phyloP scores from a whole-genome alignment of 805 yeast genomes.

The Priceomyces carsonii region DNA sequence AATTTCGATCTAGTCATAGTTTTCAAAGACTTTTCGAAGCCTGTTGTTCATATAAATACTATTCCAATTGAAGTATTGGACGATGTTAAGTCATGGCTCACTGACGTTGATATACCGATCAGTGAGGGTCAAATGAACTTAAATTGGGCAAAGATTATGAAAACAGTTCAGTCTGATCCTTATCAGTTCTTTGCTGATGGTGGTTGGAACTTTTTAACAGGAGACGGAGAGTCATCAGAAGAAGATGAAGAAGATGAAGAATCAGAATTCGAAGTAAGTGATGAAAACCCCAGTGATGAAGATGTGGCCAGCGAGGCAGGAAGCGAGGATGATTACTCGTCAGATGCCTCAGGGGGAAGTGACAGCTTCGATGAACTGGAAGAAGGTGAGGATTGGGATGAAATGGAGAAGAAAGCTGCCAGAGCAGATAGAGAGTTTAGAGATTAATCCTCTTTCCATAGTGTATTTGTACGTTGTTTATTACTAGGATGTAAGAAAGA shows the following conservation, averaged over 20 bases:
- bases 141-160: conserved; percentile 96
- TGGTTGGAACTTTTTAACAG: conserved; percentile 94
- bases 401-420: conserved; percentile 58
- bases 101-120: conserved; percentile 95
- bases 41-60: conserved; percentile 91
- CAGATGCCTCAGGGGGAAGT: conserved; percentile 37
- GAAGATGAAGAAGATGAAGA: conserved; percentile 69
- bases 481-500: neutral
- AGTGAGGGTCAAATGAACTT: conserved; percentile 94
- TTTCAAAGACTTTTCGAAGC: conserved; percentile 82
- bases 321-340: conserved; percentile 36
- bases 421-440: conserved; percentile 39
- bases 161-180: conserved; percentile 88
- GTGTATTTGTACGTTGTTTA: neutral
- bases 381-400: conserved; percentile 60
- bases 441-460: conserved; percentile 14
- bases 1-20: conserved; percentile 97
- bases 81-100: conserved; percentile 92
- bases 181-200: conserved; percentile 91
- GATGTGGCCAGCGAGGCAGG: conserved; percentile 58
- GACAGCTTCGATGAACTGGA: conserved; percentile 39
- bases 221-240: conserved; percentile 75
- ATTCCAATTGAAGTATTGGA: conserved; percentile 92
- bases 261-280: conserved; percentile 65
- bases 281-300: conserved; percentile 63